Conservation (phyloP, 2,329 filamentous ascomycete genomes). For the Penicillium sp. region DNA sequence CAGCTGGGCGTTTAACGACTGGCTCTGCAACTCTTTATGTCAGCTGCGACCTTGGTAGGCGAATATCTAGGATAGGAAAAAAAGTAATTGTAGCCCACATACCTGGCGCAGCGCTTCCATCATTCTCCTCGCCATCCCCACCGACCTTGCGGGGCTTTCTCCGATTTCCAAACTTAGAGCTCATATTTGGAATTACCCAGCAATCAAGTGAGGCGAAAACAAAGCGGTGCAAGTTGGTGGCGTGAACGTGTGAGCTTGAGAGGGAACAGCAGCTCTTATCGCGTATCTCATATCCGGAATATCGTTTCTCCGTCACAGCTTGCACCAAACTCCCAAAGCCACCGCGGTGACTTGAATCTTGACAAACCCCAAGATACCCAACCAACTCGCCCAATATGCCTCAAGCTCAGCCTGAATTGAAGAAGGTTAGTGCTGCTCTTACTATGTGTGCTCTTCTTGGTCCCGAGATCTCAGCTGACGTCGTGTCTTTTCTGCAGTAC, state of each 20-base stretch:
- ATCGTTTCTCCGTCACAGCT: conserved; percentile 36
- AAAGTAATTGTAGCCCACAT: conserved; percentile 24
- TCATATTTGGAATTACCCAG: conserved; percentile 44
- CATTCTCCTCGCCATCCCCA: conserved; percentile 60
- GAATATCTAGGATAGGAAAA: conserved; percentile 25
- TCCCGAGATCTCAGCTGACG: conserved; percentile 15
- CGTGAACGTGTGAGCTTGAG: conserved; percentile 1
- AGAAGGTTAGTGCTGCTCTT: conserved; percentile 67
- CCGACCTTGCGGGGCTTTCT: conserved; percentile 76
- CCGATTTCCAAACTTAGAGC: conserved; percentile 54
- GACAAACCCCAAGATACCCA: conserved; percentile 23
- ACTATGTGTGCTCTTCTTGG: background rate
- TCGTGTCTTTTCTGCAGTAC: conserved; percentile 60
- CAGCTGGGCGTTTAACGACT: conserved; percentile 53
- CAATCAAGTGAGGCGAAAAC: background rate
- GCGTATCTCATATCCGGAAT: conserved; percentile 26
- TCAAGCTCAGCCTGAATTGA: conserved; percentile 96
- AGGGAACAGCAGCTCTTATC: conserved; percentile 22
- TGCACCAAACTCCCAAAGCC: conserved; percentile 31
- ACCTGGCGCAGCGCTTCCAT: conserved; percentile 39
- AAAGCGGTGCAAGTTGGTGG: conserved; percentile 9
- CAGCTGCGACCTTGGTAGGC: background rate
- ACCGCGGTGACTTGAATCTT: conserved; percentile 22
- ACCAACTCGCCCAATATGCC: conserved; percentile 66
- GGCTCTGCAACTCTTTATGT: conserved; percentile 44